Evolutionary conservation across 331 rosid genomes (phyloP).

Genomic region (Prunus yedoensis): DNA sequence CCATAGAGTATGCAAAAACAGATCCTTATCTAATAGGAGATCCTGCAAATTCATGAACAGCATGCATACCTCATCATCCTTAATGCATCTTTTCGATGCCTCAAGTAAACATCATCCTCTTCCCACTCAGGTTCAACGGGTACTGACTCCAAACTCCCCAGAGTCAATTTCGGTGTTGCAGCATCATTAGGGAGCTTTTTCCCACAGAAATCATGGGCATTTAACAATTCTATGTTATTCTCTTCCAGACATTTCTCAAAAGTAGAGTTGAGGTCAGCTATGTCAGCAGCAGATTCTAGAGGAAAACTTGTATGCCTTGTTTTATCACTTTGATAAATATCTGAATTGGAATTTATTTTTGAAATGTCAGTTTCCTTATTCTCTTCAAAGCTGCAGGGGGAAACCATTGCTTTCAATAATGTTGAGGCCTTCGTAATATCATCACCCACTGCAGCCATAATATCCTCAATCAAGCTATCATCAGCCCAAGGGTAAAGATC

Average conservation of each 20-base stretch:
- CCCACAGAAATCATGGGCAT: conserved; percentile 23
- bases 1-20: background rate
- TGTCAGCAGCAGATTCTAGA: conserved; percentile 23
- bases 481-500: conserved; percentile 67
- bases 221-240: conserved; percentile 16
- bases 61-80: conserved; percentile 58
- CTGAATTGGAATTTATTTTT: conserved; percentile 21
- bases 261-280: conserved; percentile 27
- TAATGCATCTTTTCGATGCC: conserved; percentile 73
- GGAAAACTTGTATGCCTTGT: conserved; percentile 28
- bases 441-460: conserved; percentile 53
- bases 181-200: conserved; percentile 22
- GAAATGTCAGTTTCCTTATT: conserved; percentile 11
- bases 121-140: conserved; percentile 91
- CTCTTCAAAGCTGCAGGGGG: conserved; percentile 29
- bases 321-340: conserved; percentile 20
- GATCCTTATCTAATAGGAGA: background rate
- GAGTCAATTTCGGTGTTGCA: conserved; percentile 26
- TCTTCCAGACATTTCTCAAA: conserved; percentile 25
- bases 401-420: conserved; percentile 53
- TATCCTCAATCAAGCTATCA: conserved; percentile 58
- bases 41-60: conserved; percentile 15
- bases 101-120: conserved; percentile 74
- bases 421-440: conserved; percentile 49
- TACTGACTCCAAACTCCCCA: conserved; percentile 38